Conservation (phyloP, 2,329 filamentous ascomycete species). For the Whalleya microplaca region DNA sequence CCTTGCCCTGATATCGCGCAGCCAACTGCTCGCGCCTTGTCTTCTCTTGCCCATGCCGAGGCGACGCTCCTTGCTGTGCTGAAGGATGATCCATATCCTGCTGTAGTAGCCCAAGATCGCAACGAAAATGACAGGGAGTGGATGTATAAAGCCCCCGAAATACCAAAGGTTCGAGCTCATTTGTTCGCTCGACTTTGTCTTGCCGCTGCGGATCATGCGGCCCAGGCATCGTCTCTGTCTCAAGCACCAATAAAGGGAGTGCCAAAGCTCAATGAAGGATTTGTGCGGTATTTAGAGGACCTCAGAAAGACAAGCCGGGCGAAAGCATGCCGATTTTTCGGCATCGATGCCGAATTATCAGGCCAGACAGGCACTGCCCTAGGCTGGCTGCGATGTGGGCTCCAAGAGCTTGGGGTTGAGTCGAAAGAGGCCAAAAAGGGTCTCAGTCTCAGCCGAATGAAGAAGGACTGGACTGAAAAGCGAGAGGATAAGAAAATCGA, state of each 20-base stretch:
- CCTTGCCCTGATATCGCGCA: slow-evolving; percentile 59
- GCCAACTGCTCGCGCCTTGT: slow-evolving; percentile 57
- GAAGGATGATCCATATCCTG: slow-evolving; percentile 93
- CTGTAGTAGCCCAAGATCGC: slow-evolving; percentile 76
- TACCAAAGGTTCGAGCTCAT: slow-evolving; percentile 86
- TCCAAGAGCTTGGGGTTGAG: slow-evolving; percentile 73
- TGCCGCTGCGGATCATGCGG: slow-evolving; percentile 84
- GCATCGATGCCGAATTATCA: slow-evolving; percentile 82
- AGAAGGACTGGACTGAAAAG: slow-evolving; percentile 72
- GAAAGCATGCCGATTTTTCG: slow-evolving; percentile 88
- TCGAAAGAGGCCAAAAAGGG: slow-evolving; percentile 54
- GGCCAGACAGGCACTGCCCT: slow-evolving; percentile 84
- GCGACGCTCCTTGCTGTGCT: slow-evolving; percentile 87
- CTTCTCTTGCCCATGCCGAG: slow-evolving; percentile 77
- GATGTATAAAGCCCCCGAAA: slow-evolving; percentile 92
- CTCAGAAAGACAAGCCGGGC: slow-evolving; percentile 75
- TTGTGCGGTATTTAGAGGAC: slow-evolving; percentile 77
- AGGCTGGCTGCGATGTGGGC: slow-evolving; percentile 81
- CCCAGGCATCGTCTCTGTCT: slow-evolving; percentile 64
- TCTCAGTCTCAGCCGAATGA: slow-evolving; percentile 57
- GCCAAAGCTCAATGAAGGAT: slow-evolving; percentile 63
- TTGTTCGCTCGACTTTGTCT: slow-evolving; percentile 87
- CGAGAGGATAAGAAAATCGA: slow-evolving; percentile 80
- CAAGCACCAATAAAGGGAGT: slow-evolving; percentile 42
- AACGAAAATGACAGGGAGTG: slow-evolving; percentile 88